Conservation (phyloP, 108 stramenopile species). For the Bacterosira constricta region DNA sequence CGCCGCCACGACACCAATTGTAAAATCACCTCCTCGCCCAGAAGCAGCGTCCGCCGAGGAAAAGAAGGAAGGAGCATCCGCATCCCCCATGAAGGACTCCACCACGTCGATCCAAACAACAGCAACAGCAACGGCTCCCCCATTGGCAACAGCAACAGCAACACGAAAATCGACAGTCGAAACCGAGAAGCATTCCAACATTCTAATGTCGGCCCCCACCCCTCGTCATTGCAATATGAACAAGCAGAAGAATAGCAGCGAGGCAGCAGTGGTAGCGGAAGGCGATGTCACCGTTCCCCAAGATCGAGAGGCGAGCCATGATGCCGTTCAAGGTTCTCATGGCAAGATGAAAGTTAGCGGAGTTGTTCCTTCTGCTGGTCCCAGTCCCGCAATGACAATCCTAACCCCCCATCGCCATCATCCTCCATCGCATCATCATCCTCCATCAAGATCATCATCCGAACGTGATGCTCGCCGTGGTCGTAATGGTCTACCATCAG, state of each 20-base stretch:
- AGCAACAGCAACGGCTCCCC: neutral
- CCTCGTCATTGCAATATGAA: conserved; percentile 4
- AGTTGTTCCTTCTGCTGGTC: neutral
- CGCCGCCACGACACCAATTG: too few species aligned
- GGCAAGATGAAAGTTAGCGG: too few species aligned
- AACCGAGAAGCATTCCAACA: too few species aligned
- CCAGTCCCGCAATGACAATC: neutral
- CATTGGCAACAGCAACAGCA: too few species aligned
- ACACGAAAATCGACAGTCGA: too few species aligned
- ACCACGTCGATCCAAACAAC: neutral
- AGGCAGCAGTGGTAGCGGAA: neutral
- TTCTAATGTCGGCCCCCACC: neutral
- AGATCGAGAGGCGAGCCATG: neutral
- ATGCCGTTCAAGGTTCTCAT: neutral
- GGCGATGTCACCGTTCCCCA: neutral
- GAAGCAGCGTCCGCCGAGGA: neutral
- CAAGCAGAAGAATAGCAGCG: neutral
- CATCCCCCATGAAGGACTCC: neutral
- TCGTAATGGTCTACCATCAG: neutral
- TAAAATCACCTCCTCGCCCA: too few species aligned
- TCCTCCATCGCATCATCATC: neutral
- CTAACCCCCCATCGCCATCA: neutral
- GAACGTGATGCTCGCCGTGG: neutral
- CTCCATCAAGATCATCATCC: neutral
- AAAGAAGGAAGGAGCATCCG: neutral